Evolutionary conservation across 2,329 filamentous ascomycete species (phyloP), one percentile per base, ranked within the genome.

Genomic region (Botryosphaeria dothidea): DNA sequence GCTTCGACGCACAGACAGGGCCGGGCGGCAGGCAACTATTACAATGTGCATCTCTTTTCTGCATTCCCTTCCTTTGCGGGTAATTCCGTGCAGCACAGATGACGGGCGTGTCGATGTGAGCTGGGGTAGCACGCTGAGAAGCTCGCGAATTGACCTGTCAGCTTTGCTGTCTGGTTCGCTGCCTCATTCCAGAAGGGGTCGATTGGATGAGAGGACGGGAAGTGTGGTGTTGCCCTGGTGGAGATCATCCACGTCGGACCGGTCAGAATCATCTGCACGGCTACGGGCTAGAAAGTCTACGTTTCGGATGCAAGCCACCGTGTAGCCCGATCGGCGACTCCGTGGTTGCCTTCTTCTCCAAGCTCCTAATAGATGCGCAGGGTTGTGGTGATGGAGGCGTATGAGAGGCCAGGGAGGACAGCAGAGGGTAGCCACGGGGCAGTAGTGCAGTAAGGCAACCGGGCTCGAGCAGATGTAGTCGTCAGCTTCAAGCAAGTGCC

Each of bases 311-410:
- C 56, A 60, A 60, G 56, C 56, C 56, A 60, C 29, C 11, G 56
- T 60, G 56, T 45, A 27, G 56, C 56, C 23, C 25, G 56, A 60
- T 34, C 56, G 56, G 38, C 56, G 56, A 34, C 38, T 34, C 56
- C 38, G 56, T 60, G 41, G 56, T 60, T 60, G 56, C 56, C 56
- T 60, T 60, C 56, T 60, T 60, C 25, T 25, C n/a, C 41, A 46
- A 60, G 56, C 41, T 46, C 31, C 25, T 5, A 21, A 8, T 15
- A 34, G 56, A 38, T 17, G 38, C 17, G 38, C 23, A 36, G 38
- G 23, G 5, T 25, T 9, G 54, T 15, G 2, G 15, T 45, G 41
- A 6, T 25, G 52, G 52, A 41, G 23, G 15, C 15, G 17, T 41
- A 34, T 60, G 38, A 60, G 41, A 46, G 56, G 56, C 11, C 56